Conservation (phyloP, 441 rosid species). For the Erysimum pusillum region DNA sequence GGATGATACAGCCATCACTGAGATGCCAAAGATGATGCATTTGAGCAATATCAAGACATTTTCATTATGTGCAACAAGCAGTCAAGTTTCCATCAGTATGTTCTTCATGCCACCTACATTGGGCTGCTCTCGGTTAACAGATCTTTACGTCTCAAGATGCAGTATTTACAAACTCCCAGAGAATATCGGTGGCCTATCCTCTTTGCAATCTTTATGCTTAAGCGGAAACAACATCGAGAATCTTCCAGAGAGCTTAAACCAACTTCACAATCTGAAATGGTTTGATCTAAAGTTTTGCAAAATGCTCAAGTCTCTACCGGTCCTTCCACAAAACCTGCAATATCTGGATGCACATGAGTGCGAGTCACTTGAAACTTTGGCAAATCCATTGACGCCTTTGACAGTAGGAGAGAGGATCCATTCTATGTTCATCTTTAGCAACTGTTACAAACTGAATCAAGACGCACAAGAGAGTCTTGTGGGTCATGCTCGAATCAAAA, state of each 20-base stretch:
- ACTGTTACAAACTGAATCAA: conserved; percentile 42
- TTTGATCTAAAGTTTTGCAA: conserved; percentile 44
- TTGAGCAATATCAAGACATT: conserved; percentile 39
- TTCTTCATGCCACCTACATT: conserved; percentile 34
- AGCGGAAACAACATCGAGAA: conserved; percentile 38
- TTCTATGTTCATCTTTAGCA: conserved; percentile 42
- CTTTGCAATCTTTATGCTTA: conserved; percentile 39
- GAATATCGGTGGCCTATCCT: conserved; percentile 24
- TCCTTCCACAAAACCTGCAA: conserved; percentile 39
- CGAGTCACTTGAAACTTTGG: conserved; percentile 38
- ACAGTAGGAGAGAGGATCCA: conserved; percentile 29
- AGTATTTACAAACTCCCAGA: conserved; percentile 27
- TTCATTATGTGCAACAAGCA: conserved; percentile 36
- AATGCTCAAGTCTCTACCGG: conserved; percentile 43
- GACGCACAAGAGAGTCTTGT: conserved; percentile 38
- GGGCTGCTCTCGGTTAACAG: conserved; percentile 23
- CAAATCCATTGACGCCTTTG: conserved; percentile 34
- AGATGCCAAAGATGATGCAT: conserved; percentile 33
- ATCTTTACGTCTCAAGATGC: conserved; percentile 39
- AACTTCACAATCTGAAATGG: conserved; percentile 26
- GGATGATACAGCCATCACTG: conserved; percentile 39
- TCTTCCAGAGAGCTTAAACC: conserved; percentile 38
- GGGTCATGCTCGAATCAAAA: conserved; percentile 45
- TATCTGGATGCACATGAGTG: conserved; percentile 36
- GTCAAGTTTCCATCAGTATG: conserved; percentile 28